phyloP scores from a whole-genome alignment of 2,329 filamentous ascomycete species.

The Talaromyces sp. region DNA sequence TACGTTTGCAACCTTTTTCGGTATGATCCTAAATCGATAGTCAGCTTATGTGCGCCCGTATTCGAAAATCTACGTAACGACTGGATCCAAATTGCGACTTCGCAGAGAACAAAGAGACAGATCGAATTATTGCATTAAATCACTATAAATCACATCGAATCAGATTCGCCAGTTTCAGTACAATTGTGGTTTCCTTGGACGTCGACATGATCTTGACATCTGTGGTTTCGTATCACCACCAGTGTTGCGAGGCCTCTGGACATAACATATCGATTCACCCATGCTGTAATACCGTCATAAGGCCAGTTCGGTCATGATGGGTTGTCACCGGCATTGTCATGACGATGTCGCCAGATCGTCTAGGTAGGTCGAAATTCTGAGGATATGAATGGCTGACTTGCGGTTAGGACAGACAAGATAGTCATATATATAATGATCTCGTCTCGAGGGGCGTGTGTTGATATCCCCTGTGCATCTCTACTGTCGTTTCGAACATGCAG shows the following conservation, averaged over 20 bases:
- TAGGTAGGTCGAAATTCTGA: slow-evolving; percentile 12
- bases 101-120: slow-evolving; percentile 17
- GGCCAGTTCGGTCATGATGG: background rate
- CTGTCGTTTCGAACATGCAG: too few relatives aligned
- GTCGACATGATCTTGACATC: background rate
- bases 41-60: slow-evolving; percentile 41
- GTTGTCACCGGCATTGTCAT: background rate
- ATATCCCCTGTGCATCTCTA: too few relatives aligned
- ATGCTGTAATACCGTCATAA: background rate
- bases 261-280: background rate
- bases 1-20: slow-evolving; percentile 37
- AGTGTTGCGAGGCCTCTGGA: background rate
- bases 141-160: slow-evolving; percentile 8
- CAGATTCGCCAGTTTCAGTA: slow-evolving; percentile 1
- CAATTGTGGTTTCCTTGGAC: background rate
- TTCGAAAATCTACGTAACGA: slow-evolving; percentile 44
- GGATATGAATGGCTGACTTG: slow-evolving; percentile 8
- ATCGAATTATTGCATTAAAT: slow-evolving; percentile 11
- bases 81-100: slow-evolving; percentile 41
- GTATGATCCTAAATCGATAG: slow-evolving; percentile 41
- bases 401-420: slow-evolving; percentile 20
- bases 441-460: background rate
- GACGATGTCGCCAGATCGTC: background rate
- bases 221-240: background rate
- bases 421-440: background rate